Base-by-base conservation (phyloP, 2,329 filamentous ascomycete genomes). In the Ascocoryne sarcoides region DNA sequence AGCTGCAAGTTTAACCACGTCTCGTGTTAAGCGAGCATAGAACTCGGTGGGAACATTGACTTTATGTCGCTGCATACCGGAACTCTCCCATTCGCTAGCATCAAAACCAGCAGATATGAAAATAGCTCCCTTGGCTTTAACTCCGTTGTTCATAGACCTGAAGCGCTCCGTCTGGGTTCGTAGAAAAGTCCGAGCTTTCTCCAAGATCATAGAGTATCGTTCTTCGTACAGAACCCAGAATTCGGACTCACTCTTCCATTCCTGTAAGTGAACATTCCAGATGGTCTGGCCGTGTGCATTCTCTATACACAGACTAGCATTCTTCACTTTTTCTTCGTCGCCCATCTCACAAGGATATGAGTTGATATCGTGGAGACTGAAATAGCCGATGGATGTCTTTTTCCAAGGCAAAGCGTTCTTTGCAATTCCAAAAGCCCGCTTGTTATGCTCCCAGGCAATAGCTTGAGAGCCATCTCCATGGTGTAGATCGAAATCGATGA, bases 61-160 rank as follows among this genome's bases (percentile, higher is more conserved):
- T 43, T 84, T 82, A 62, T 98, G 92, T 34, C 92, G 76, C 62
- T 98, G 92, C 92, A 98, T 98, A 3, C 86, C 87, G 3, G 75
- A 70, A 14, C 84, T 80, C 61, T 98, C 92, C 79, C 85, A 93
- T 59, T 98, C 88, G 57, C 89, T 95, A 3, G 92, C 92, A 63
- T 98, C 92, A 50, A 98, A 98, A 0, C 92, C 93, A 2, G 92
- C 89, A 33, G 90, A 96, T 36, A 98, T 66, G 64, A 98, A 98
- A 33, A 98, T 88, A 23, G 86, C 90, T 2, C 84, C 85, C 55
- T 82, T 90, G 3, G 88, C 83, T 17, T 67, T 66, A 23, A 79
- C 71, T 29, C 76, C 73, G 37, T 69, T 72, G 8, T 71, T 64
- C 1, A 72, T 66, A 14, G 68, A 65, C 8, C 67, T 69, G 20